Conservation (phyloP, 176 grass and related monocot genomes). For the Carex scoparia region DNA sequence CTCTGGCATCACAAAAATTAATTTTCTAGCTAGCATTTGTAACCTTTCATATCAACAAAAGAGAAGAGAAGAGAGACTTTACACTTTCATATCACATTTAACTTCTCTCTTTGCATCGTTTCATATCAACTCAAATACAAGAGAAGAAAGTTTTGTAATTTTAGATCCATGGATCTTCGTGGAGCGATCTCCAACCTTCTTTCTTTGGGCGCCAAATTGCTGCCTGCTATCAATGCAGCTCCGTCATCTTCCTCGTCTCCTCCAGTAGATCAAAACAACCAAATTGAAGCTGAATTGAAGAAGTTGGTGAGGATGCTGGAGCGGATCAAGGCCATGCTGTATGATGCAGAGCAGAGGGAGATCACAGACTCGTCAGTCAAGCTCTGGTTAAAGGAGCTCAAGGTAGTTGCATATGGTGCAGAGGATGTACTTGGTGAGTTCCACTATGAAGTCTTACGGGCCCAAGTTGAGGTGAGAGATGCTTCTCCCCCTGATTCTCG, state of each 20-base stretch:
- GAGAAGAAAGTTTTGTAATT: not conserved
- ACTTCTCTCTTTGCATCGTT: too few relatives aligned
- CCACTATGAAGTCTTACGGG: not conserved
- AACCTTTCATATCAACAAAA: too few relatives aligned
- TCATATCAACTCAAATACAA: too few relatives aligned
- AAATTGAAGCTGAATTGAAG: not conserved
- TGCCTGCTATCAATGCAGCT: not conserved
- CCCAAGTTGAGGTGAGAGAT: not conserved
- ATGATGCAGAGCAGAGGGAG: not conserved
- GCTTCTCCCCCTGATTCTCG: not conserved
- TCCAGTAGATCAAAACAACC: not conserved
- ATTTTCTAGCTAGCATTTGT: not conserved
- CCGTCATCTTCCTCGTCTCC: not conserved
- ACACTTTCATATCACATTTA: too few relatives aligned
- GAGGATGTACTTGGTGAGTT: not conserved
- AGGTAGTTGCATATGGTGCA: not conserved
- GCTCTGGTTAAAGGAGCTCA: not conserved
- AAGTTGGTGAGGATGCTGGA: not conserved
- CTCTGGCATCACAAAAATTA: too few relatives aligned
- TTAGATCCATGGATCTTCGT: not conserved
- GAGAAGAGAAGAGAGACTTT: too few relatives aligned
- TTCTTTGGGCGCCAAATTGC: not conserved
- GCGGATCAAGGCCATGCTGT: not conserved
- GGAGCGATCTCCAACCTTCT: not conserved
- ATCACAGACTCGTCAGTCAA: not conserved